Evolutionary conservation across 2,329 filamentous ascomycete genomes (phyloP).

Genomic region (Cladosporium sp.): DNA sequence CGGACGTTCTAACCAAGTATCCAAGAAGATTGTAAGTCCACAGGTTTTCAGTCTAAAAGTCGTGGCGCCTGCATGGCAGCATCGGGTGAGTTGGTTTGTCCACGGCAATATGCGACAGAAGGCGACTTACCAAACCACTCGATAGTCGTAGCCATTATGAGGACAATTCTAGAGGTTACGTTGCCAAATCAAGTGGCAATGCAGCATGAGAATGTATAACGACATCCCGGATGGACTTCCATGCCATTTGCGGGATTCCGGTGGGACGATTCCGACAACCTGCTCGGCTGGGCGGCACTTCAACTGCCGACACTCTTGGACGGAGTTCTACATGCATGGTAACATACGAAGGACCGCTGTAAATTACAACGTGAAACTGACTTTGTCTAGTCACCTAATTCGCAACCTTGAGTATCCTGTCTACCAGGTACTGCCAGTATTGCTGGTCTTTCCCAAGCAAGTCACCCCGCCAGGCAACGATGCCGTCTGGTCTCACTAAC

Average conservation of each 20-base stretch:
- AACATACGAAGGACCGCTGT: background rate
- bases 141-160: background rate
- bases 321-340: background rate
- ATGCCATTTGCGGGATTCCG: background rate
- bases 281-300: background rate
- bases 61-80: conserved; percentile 5
- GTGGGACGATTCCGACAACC: background rate
- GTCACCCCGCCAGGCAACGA: conserved; percentile 31
- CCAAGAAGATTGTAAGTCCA: conserved; percentile 22
- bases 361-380: background rate
- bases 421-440: background rate
- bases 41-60: conserved; percentile 15
- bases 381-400: background rate
- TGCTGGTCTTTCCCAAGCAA: background rate
- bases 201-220: background rate
- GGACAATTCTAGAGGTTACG: background rate
- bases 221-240: background rate
- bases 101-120: background rate
- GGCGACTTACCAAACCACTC: conserved; percentile 9
- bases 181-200: background rate
- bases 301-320: background rate
- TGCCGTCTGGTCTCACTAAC: conserved; percentile 39
- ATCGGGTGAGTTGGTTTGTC: too few relatives aligned
- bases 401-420: background rate
- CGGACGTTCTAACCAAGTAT: conserved; percentile 23